phyloP scores from a whole-genome alignment of 2,329 filamentous ascomycete genomes.

The Aureobasidium mangrovei region DNA sequence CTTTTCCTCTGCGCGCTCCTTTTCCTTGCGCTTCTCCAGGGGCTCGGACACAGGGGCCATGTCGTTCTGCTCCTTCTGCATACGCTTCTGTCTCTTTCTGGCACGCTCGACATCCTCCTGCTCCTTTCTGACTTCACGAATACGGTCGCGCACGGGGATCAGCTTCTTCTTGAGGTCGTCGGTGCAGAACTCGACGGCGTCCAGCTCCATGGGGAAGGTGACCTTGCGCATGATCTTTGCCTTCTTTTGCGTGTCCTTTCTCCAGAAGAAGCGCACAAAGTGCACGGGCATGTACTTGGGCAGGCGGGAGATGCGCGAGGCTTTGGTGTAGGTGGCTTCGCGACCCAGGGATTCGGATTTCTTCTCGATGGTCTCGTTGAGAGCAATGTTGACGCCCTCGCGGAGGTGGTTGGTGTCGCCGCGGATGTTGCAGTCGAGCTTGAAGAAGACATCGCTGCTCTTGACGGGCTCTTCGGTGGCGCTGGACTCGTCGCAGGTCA shows the following conservation, averaged over 20 bases:
- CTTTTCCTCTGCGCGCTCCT: slow-evolving; percentile 62
- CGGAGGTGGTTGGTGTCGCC: slow-evolving; percentile 77
- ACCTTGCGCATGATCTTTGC: slow-evolving; percentile 99
- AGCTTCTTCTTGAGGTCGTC: slow-evolving; percentile 76
- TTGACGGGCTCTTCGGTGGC: slow-evolving; percentile 64
- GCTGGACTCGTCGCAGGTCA: slow-evolving; percentile 74
- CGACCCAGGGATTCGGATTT: slow-evolving; percentile 66
- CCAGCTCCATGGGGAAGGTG: slow-evolving; percentile 86
- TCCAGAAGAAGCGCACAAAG: slow-evolving; percentile 98
- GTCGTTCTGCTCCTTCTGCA: slow-evolving; percentile 47
- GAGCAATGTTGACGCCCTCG: slow-evolving; percentile 73
- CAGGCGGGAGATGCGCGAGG: slow-evolving; percentile 76
- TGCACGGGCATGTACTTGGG: slow-evolving; percentile 96
- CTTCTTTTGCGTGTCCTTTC: slow-evolving; percentile 90
- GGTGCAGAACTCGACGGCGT: slow-evolving; percentile 90
- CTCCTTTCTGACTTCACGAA: slow-evolving; percentile 89
- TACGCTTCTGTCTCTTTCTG: slow-evolving; percentile 80
- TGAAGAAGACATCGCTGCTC: slow-evolving; percentile 70
- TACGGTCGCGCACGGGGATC: slow-evolving; percentile 89
- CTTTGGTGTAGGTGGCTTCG: slow-evolving; percentile 80
- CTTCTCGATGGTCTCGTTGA: slow-evolving; percentile 90
- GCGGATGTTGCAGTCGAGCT: slow-evolving; percentile 94
- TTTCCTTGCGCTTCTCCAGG: slow-evolving; percentile 82
- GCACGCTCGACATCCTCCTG: slow-evolving; percentile 87
- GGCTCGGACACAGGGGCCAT: slow-evolving; percentile 49